Base-by-base conservation (phyloP, 2,329 filamentous ascomycete species). In the Trichoderma oligosporum region DNA sequence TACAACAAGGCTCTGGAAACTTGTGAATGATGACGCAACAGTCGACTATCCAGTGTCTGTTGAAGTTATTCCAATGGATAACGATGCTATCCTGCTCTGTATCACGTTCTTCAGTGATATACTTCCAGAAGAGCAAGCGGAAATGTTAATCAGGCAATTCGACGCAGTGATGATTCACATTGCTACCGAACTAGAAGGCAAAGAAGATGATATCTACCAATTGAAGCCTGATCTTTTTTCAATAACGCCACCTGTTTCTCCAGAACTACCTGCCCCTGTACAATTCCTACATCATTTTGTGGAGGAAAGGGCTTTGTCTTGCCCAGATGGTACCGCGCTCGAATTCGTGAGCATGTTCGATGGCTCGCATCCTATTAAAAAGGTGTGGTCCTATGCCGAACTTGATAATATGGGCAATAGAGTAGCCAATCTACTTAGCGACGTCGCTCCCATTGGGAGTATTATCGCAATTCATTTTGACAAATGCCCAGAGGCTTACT, bases 401-500 rank as follows among this genome's bases (percentile, higher is more conserved):
- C 76, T 97, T 1, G 74, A 96, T 63, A 67, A 77, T 0, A 81
- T 86, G 62, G 88, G 87, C 0, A 92, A 95, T 64, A 80, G 78
- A 61, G 79, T 95, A 14, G 89, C 89, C 0, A 78, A 86, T 53
- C 68, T 92, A 11, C 74, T 96, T 1, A 67, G 75, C 1, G 63
- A 69, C 0, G 70, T 76, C 18, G 79, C 83, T 0, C 61, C 68
- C 0, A 75, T 81, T 0, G 86, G 88, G 74, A 69, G 67, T 24
- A 83, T 92, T 4, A 77, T 96, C 20, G 89, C 84, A 0, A 79
- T 93, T 7, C 91, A 88, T 66, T 95, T 95, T 65, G 84, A 91
- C 56, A 96, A 96, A 67, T 92, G 87, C 60, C 86, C 91, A 0
- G 87, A 93, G 66, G 91, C 90, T 0, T 92, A 89, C 35, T 89